These are phyloP conservation scores for Metschnikowia kunwiensis DNA, from an alignment of 805 yeast species.

Conservation along the genomic window DNA sequence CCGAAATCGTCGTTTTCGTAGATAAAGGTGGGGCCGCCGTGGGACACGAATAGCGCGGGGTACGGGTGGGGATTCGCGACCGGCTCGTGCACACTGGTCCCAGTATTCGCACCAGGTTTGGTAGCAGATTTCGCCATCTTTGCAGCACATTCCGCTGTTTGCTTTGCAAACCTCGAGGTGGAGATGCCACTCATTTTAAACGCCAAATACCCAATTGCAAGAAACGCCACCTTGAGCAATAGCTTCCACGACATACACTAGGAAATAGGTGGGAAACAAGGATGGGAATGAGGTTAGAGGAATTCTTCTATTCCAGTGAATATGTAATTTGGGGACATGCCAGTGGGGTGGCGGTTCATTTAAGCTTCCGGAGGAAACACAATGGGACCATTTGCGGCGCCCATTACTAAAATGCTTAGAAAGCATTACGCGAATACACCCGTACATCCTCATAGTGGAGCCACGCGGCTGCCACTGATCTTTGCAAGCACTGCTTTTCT, in stretches of 20 bases:
- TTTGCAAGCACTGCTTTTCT: no score
- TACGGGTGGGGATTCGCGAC: conserved; percentile 25
- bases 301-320: no score
- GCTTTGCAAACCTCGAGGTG: no score
- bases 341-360: no score
- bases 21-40: conserved; percentile 82
- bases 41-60: conserved; percentile 72
- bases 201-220: conserved; percentile 2
- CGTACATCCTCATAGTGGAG: background rate
- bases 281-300: background rate
- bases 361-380: no score
- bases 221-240: background rate
- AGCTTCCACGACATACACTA: background rate
- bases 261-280: background rate
- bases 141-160: background rate
- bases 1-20: conserved; percentile 47
- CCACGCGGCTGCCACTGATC: no score
- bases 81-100: no score
- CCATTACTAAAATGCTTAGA: conserved; percentile 9
- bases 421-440: conserved; percentile 4
- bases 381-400: no score
- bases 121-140: background rate
- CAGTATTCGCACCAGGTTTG: background rate
- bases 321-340: no score
- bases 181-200: conserved; percentile 1